Evolutionary conservation across 352 stramenopile genomes (phyloP), one percentile per base, ranked within the genome.

Genomic region (Blastocystis hominis): DNA sequence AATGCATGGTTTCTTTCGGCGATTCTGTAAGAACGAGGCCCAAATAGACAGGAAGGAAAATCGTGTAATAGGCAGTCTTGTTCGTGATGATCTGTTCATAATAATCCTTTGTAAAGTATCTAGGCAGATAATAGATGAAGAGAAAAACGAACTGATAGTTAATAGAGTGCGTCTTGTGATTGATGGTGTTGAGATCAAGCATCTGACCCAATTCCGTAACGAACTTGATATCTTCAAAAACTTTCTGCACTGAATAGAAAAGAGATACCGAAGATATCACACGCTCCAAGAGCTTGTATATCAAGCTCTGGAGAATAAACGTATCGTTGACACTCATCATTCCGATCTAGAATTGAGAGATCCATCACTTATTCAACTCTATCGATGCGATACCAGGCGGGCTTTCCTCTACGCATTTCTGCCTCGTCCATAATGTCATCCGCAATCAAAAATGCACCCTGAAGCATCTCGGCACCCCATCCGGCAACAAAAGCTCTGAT

Each of bases 351-450:
- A 59, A 59, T 47, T 30, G 24, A 30, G 24, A 30, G 24, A 30
- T 30, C 24, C 24, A 30, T 30, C 24, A 30, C 24, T 30, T 30
- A 30, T 30, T 30, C 24, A 30, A 78, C 68, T n/a, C n/a, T 55
- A 15, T 78, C 47, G 5, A 78, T 17, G 9, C 47, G 40, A 59
- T 78, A 78, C 68, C 68, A 78, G 0, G 68, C n/a, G 0, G 68
- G 38, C 42, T 78, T 78, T 59, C 68, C 68, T 62, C 68, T 10
- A 30, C 68, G 38, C 30, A n/a, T 78, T 42, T 78, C 68, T 0
- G 68, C n/a, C n/a, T 78, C 68, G 34, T 78, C 68, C 68, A 78
- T 78, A n/a, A 78, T 78, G n/a, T 78, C 68, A 24, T 78, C 68
- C 0, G 68, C 68, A 78, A 78, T 61, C 24, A 78, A 40, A 55